These are phyloP conservation scores for Gnomoniopsis sp. DNA, from an alignment of 2,329 filamentous ascomycete genomes.

Conservation along the genomic window DNA sequence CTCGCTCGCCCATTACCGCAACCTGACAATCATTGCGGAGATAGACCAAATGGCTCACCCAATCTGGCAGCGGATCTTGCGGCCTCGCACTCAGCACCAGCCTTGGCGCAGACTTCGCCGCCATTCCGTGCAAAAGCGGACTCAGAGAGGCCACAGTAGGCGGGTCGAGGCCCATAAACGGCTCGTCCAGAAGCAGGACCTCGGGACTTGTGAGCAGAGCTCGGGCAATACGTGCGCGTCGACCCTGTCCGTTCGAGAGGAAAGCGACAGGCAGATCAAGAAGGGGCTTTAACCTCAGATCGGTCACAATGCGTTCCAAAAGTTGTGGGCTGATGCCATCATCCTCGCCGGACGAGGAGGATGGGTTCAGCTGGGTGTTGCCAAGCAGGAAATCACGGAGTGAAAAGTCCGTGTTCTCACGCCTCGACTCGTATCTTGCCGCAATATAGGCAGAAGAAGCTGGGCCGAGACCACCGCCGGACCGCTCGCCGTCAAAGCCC, in stretches of 20 bases:
- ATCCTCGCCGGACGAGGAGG: conserved; percentile 49
- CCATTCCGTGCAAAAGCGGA: conserved; percentile 64
- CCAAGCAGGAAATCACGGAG: conserved; percentile 77
- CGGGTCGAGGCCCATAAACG: conserved; percentile 94
- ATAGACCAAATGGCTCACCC: conserved; percentile 82
- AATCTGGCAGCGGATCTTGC: conserved; percentile 82
- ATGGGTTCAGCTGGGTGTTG: conserved; percentile 77
- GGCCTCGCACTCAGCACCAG: conserved; percentile 76
- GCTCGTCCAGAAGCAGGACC: conserved; percentile 83
- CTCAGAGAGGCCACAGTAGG: conserved; percentile 72
- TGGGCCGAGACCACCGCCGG: conserved; percentile 47
- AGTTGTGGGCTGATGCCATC: conserved; percentile 45
- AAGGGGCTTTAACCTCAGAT: conserved; percentile 67
- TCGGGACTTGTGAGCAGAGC: conserved; percentile 77
- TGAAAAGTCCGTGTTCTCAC: conserved; percentile 85
- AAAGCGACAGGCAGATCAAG: conserved; percentile 82
- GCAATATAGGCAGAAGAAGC: conserved; percentile 75
- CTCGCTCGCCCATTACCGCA: conserved; percentile 61
- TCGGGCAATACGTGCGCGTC: conserved; percentile 82
- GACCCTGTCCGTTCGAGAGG: conserved; percentile 88
- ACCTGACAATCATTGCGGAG: conserved; percentile 66
- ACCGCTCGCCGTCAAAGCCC: conserved; percentile 76
- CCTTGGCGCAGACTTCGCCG: conserved; percentile 63
- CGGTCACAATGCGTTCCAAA: conserved; percentile 61
- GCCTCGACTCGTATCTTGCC: conserved; percentile 82